Evolutionary conservation across 2,329 filamentous ascomycete species (phyloP).

Genomic region (Pseudocercospora eumusae): DNA sequence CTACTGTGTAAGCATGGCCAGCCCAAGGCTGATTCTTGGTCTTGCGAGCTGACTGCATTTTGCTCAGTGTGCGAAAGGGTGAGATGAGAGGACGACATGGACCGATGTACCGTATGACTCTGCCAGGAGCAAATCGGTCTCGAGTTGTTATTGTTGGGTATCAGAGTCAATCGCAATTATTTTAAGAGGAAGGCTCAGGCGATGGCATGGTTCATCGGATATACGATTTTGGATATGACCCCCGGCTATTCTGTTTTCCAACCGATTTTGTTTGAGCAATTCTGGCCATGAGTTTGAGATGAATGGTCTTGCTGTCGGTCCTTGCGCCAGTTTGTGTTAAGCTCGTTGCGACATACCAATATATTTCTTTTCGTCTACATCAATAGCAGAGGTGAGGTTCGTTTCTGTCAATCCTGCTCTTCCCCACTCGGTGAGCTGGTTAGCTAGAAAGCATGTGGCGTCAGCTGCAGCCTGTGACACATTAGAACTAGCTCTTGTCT

Average conservation of each 20-base stretch:
- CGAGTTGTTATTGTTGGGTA: too few relatives aligned
- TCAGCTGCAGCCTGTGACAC: conserved; percentile 1
- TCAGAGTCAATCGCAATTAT: neutral
- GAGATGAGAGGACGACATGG: too few relatives aligned
- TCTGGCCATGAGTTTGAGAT: neutral
- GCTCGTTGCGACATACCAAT: neutral
- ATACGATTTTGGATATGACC: neutral
- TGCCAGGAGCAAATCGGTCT: too few relatives aligned
- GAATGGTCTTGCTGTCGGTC: neutral
- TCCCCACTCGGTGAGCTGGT: conserved; percentile 5
- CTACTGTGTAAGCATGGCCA: neutral
- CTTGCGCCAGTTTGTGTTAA: neutral
- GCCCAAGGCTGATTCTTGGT: neutral
- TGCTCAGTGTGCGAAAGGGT: neutral
- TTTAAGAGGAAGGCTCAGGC: neutral
- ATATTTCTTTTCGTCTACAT: too few relatives aligned
- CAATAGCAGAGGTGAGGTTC: too few relatives aligned
- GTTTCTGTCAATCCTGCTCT: neutral
- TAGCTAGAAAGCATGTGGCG: neutral
- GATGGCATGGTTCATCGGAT: neutral
- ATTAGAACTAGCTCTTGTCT: neutral
- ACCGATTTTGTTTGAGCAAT: neutral
- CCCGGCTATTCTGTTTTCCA: neutral
- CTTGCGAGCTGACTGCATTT: neutral
- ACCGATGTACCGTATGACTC: too few relatives aligned